Conservation (phyloP, 176 grass and related monocot species). For the Oryza brachyantha region DNA sequence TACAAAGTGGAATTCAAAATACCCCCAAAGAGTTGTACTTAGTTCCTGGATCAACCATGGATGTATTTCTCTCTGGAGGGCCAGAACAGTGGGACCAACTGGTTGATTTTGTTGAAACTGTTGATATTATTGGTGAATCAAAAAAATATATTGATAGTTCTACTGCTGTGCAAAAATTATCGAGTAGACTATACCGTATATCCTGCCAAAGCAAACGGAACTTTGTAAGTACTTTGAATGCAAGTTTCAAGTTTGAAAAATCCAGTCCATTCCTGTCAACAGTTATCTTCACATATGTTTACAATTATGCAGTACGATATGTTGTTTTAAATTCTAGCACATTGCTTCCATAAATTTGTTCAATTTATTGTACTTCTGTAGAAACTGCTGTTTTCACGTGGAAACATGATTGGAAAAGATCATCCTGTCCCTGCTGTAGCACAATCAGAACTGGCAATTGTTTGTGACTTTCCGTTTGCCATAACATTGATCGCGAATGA, state of each 20-base stretch:
- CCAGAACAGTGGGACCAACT: conserved; percentile 75
- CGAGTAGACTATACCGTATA: conserved; percentile 55
- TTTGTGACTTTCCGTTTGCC: conserved; percentile 78
- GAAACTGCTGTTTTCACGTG: conserved; percentile 87
- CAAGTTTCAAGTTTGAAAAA: background rate
- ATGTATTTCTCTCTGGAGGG: conserved; percentile 78
- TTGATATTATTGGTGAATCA: conserved; percentile 55
- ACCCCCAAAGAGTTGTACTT: conserved; percentile 72
- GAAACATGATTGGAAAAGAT: conserved; percentile 85
- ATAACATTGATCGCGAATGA: conserved; percentile 94
- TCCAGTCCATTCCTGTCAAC: background rate
- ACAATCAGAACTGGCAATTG: conserved; percentile 57
- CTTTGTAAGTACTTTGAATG: conserved; percentile 69
- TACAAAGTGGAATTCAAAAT: conserved; percentile 38
- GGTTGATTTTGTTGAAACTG: conserved; percentile 75
- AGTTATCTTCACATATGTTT: conserved; percentile 10
- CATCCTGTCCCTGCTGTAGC: conserved; percentile 64
- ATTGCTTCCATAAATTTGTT: conserved; percentile 17
- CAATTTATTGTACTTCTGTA: conserved; percentile 30
- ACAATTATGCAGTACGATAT: background rate
- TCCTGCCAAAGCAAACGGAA: conserved; percentile 65
- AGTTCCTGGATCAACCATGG: conserved; percentile 90
- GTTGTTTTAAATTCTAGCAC: conserved; percentile 15
- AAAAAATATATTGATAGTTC: conserved; percentile 32
- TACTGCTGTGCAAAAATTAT: conserved; percentile 61